These are phyloP conservation scores for Trypanosoma rangeli DNA, from an alignment of 208 protist genomes.

Conservation along the genomic window DNA sequence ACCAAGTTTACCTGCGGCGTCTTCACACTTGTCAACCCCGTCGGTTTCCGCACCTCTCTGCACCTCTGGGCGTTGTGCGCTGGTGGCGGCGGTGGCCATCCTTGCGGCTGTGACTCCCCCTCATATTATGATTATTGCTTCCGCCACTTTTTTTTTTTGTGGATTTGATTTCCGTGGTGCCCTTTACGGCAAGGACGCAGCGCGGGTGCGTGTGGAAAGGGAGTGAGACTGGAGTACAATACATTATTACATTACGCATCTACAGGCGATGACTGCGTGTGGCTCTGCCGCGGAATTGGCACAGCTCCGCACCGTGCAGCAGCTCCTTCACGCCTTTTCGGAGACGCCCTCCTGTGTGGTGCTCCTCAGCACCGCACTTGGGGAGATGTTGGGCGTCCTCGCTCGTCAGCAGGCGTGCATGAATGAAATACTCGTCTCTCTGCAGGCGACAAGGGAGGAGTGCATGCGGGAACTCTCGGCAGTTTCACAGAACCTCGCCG, in stretches of 20 bases:
- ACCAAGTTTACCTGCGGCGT: not conserved
- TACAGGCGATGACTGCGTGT: not conserved
- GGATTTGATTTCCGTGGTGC: not conserved
- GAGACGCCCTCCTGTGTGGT: constrained; percentile 12
- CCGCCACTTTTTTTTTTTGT: constrained; percentile 9
- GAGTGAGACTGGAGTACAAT: not conserved
- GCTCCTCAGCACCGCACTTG: constrained; percentile 20
- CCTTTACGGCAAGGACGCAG: not conserved
- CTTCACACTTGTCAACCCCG: not conserved
- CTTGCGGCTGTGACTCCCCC: not conserved
- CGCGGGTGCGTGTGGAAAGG: not conserved
- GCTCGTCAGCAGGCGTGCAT: constrained; percentile 16
- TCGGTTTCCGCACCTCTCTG: not conserved
- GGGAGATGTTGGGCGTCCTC: constrained; percentile 22
- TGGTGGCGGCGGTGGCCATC: too few species aligned
- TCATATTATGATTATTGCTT: not conserved
- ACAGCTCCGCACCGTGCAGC: constrained; percentile 8
- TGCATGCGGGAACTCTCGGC: not conserved
- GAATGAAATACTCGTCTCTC: constrained; percentile 1
- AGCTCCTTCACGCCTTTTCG: constrained; percentile 19
- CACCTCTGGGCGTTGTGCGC: not conserved
- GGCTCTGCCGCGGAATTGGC: not conserved
- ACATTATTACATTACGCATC: not conserved
- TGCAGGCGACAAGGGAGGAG: not conserved
- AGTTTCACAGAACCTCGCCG: constrained; percentile 13